Evolutionary conservation across 2,329 filamentous ascomycete genomes (phyloP).

Genomic region (Trichoderma aggressivum): DNA sequence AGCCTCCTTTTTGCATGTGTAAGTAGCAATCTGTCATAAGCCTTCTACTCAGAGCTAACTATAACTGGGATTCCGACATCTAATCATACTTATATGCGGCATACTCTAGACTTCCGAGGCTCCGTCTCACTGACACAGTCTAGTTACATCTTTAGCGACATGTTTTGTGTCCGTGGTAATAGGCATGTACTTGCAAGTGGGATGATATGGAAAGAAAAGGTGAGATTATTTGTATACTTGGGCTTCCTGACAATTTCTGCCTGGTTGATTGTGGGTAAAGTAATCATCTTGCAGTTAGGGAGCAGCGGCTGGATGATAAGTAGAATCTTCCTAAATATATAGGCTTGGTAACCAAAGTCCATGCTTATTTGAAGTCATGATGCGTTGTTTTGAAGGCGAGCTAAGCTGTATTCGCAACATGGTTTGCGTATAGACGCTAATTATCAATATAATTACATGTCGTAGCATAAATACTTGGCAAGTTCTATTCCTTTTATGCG

Average conservation of each 20-base stretch:
- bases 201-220: background rate
- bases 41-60: background rate
- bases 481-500: background rate
- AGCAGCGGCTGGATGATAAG: background rate
- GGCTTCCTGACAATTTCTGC: rapidly evolving
- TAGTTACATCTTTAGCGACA: background rate
- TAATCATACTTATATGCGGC: background rate
- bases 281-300: background rate
- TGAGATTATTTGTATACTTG: background rate
- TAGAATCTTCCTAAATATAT: background rate
- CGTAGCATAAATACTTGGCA: rapidly evolving
- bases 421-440: background rate
- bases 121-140: background rate
- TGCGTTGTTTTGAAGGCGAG: rapidly evolving
- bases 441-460: background rate
- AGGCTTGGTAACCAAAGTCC: background rate
- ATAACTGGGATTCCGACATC: background rate
- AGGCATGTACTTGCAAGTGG: background rate
- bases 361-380: background rate
- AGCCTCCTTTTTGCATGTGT: background rate
- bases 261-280: background rate
- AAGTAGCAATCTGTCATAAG: background rate
- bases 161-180: too few relatives aligned
- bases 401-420: background rate
- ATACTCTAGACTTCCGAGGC: background rate